phyloP scores from a whole-genome alignment of 202 grass and related monocot genomes.

The Schoenoplectus triqueter region DNA sequence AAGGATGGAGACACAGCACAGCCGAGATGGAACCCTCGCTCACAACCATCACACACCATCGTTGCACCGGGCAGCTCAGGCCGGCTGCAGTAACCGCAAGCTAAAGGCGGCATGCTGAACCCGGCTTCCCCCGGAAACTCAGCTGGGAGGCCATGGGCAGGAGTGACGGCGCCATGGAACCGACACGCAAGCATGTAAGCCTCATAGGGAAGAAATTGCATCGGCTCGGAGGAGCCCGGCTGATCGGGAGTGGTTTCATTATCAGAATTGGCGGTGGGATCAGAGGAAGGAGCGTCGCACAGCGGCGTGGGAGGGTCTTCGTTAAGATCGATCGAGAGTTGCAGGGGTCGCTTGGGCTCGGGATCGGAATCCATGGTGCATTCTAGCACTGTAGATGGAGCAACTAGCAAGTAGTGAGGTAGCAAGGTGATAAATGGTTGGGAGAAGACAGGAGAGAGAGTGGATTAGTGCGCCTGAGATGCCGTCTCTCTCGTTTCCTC shows the following conservation, averaged over 20 bases:
- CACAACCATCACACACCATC: constrained; percentile 85
- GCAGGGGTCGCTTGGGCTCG: constrained; percentile 60
- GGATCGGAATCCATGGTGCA: constrained; percentile 43
- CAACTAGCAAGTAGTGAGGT: too few species aligned
- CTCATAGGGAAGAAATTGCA: constrained; percentile 45
- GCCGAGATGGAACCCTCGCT: constrained; percentile 72
- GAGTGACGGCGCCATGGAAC: constrained; percentile 40
- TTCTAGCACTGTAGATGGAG: background rate
- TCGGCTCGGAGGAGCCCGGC: background rate
- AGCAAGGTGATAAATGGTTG: too few species aligned
- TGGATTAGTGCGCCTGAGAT: constrained; percentile 18
- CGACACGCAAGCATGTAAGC: constrained; percentile 46
- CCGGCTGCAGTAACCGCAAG: constrained; percentile 56
- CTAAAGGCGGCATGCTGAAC: constrained; percentile 33
- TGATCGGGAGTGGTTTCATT: background rate
- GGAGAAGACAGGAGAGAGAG: constrained; percentile 19
- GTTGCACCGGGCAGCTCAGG: constrained; percentile 54
- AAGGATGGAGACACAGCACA: constrained; percentile 50
- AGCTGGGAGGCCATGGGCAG: constrained; percentile 38
- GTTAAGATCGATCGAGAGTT: constrained; percentile 91
- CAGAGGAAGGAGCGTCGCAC: constrained; percentile 1
- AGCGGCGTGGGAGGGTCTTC: constrained; percentile 45
- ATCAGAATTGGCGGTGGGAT: background rate
- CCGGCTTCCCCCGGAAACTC: constrained; percentile 74
- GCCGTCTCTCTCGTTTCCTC: background rate